Evolutionary conservation across 2,329 filamentous ascomycete genomes (phyloP).

Genomic region (Colletotrichum falcatum): DNA sequence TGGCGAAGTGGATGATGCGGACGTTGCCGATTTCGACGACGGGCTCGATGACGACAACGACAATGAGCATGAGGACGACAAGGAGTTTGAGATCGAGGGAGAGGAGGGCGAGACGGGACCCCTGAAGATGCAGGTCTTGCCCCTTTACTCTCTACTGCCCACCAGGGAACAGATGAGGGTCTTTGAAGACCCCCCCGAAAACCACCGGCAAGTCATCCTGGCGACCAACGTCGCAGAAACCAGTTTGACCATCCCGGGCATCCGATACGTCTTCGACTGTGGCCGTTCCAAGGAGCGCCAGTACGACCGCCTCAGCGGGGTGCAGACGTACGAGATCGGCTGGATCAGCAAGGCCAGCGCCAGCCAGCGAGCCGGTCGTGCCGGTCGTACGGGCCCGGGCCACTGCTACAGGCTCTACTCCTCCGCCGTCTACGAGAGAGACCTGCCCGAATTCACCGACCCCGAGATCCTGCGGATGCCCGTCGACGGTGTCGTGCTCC

Average conservation of each 20-base stretch:
- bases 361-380: constrained; percentile 90
- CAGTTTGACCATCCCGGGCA: constrained; percentile 94
- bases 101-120: constrained; percentile 69
- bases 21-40: constrained; percentile 70
- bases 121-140: constrained; percentile 86
- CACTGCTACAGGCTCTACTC: constrained; percentile 97
- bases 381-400: constrained; percentile 92
- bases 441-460: constrained; percentile 86
- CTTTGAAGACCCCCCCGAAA: constrained; percentile 86
- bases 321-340: constrained; percentile 93
- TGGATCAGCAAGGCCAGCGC: constrained; percentile 99
- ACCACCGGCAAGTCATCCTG: constrained; percentile 85
- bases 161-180: constrained; percentile 92
- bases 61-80: constrained; percentile 63
- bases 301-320: constrained; percentile 88
- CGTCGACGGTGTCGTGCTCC: constrained; percentile 91
- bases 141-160: constrained; percentile 91
- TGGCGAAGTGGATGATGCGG: constrained; percentile 74
- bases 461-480: constrained; percentile 93
- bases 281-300: constrained; percentile 92
- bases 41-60: constrained; percentile 65
- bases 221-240: constrained; percentile 98
- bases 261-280: constrained; percentile 95
- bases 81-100: constrained; percentile 77
- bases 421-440: constrained; percentile 90